Percentiles rank a stretch among this genome's conserved stretches.
phyloP scores from a whole-genome alignment of 495 filamentous ascomycete species.

The Aspergillus bridgeri region DNA sequence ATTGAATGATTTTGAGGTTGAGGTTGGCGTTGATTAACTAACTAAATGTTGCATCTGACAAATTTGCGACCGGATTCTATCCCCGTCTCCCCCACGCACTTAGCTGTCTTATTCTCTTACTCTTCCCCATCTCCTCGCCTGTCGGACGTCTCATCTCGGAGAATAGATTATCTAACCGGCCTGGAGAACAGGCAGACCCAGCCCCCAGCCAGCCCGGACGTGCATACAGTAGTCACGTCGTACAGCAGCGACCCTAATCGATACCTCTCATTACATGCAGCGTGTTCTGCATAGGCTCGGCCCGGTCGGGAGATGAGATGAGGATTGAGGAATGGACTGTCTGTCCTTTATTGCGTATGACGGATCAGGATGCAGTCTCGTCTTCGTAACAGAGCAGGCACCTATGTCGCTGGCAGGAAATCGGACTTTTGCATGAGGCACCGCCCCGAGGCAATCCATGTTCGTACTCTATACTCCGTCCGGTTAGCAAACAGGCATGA shows the following conservation, averaged over 20 bases:
- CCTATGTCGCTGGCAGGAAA: too few species aligned
- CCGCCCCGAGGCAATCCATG: too few species aligned
- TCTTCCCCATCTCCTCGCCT: neutral
- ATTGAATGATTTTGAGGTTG: too few species aligned
- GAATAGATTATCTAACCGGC: slow-evolving; percentile 10
- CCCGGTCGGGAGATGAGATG: slow-evolving; percentile 15
- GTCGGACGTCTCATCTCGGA: slow-evolving; percentile 9
- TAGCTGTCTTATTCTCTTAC: neutral
- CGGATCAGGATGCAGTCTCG: neutral
- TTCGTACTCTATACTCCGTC: neutral
- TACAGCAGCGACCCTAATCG: slow-evolving; percentile 13
- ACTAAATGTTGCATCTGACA: too few species aligned
- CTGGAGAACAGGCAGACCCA: neutral
- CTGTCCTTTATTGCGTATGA: neutral
- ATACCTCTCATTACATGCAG: slow-evolving; percentile 4
- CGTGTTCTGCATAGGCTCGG: slow-evolving; percentile 22
- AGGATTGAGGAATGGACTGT: neutral
- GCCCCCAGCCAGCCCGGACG: neutral
- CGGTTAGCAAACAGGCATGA: neutral
- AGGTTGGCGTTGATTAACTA: too few species aligned
- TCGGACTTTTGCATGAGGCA: too few species aligned
- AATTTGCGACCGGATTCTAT: too few species aligned
- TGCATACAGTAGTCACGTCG: slow-evolving; percentile 7
- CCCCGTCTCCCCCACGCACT: too few species aligned
- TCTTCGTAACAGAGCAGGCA: too few species aligned